Conservation (phyloP, 345 rosid genomes). For the Boechera retrofracta region DNA sequence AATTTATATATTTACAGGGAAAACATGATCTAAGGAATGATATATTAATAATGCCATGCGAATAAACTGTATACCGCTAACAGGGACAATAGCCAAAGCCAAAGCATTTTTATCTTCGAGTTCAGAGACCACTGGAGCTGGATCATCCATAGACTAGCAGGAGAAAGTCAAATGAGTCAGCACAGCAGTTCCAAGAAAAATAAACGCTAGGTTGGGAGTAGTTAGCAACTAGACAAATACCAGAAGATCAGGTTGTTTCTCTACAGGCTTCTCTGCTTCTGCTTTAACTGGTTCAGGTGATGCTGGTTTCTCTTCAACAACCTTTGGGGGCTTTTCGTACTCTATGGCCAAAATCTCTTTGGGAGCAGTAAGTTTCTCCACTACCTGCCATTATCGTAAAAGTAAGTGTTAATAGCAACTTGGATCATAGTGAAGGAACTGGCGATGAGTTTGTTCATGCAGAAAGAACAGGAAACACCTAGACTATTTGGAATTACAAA, state of each 20-base stretch:
- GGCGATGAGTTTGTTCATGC: not conserved
- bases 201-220: slow-evolving; percentile 8
- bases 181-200: not conserved
- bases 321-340: slow-evolving; percentile 59
- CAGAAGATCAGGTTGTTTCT: slow-evolving; percentile 81
- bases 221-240: slow-evolving; percentile 46
- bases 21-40: not conserved
- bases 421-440: not conserved
- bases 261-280: slow-evolving; percentile 58
- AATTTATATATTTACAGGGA: not conserved
- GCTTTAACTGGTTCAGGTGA: slow-evolving; percentile 68
- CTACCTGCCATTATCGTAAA: slow-evolving; percentile 39
- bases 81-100: slow-evolving; percentile 93
- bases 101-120: slow-evolving; percentile 84
- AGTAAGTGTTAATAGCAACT: slow-evolving; percentile 3
- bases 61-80: slow-evolving; percentile 55
- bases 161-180: slow-evolving; percentile 28
- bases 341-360: slow-evolving; percentile 86
- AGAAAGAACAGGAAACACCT: not conserved
- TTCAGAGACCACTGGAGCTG: slow-evolving; percentile 69
- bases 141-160: slow-evolving; percentile 74
- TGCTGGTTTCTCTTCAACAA: slow-evolving; percentile 56
- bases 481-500: not conserved
- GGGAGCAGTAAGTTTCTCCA: slow-evolving; percentile 64
- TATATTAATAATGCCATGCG: not conserved